These are phyloP conservation scores for Abrus pulchellus DNA, from an alignment of 306 rosid species.

Conservation along the genomic window DNA sequence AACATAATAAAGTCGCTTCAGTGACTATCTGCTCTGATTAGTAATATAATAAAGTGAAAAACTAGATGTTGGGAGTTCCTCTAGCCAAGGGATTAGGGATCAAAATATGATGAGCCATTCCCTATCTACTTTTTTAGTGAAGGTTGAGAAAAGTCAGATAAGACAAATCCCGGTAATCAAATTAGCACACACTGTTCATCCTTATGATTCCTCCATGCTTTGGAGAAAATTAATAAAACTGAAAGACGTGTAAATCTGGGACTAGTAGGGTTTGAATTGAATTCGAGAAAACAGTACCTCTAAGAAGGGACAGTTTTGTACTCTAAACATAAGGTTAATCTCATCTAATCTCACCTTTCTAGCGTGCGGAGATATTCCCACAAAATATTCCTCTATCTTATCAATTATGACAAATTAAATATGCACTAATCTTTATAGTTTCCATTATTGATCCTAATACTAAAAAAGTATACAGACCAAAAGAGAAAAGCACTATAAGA, in stretches of 20 bases:
- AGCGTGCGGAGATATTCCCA: not conserved
- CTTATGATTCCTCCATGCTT: not conserved
- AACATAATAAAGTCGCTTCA: not conserved
- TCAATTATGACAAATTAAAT: not conserved
- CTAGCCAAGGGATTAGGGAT: not conserved
- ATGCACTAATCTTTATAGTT: not conserved
- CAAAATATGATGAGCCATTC: not conserved
- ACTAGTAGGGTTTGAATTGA: not conserved
- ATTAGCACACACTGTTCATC: not conserved
- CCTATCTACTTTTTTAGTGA: not conserved
- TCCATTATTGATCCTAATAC: not conserved
- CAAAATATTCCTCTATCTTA: not conserved
- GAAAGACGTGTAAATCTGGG: not conserved
- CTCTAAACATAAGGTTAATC: not conserved
- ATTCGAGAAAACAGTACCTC: not conserved
- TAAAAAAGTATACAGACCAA: not conserved
- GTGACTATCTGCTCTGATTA: slow-evolving; percentile 2
- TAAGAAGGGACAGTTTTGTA: not conserved
- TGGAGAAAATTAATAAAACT: not conserved
- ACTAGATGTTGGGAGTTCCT: not conserved
- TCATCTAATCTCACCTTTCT: not conserved
- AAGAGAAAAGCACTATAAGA: not conserved
- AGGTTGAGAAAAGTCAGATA: slow-evolving; percentile 1
- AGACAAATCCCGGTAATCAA: not conserved
- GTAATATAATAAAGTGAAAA: not conserved